These are phyloP conservation scores for Sporothrix schenckii DNA, from an alignment of 2,329 filamentous ascomycete species.

Conservation along the genomic window DNA sequence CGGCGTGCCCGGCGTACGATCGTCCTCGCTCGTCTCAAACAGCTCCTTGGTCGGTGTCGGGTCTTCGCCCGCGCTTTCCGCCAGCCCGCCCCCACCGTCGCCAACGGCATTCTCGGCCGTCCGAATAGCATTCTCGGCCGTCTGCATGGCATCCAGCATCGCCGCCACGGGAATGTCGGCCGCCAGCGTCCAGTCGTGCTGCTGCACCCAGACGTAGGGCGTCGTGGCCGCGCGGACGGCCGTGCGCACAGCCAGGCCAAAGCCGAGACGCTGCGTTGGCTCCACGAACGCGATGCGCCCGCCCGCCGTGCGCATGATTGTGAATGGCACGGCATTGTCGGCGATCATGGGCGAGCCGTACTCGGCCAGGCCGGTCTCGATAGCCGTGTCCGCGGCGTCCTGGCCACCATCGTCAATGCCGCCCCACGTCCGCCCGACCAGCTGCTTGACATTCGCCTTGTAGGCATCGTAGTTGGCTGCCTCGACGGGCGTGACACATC, in stretches of 20 bases:
- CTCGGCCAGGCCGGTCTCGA: conserved; percentile 48
- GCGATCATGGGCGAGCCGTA: conserved; percentile 46
- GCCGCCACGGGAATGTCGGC: conserved; percentile 50
- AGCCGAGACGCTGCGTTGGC: conserved; percentile 52
- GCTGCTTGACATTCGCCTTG: conserved; percentile 51
- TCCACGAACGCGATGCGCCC: conserved; percentile 54
- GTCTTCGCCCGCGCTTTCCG: background rate
- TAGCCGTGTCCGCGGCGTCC: too few species aligned
- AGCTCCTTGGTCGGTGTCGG: background rate
- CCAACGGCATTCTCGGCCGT: conserved; percentile 36
- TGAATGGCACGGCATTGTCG: conserved; percentile 46
- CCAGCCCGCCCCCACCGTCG: background rate
- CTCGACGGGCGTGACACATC: conserved; percentile 53
- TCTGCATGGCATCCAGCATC: conserved; percentile 53
- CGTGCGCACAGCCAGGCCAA: conserved; percentile 57
- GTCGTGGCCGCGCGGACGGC: conserved; percentile 53
- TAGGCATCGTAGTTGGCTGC: conserved; percentile 50
- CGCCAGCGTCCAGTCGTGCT: conserved; percentile 59
- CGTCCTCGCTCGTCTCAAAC: background rate
- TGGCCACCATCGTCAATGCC: background rate
- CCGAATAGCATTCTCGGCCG: conserved; percentile 48
- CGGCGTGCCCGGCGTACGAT: background rate
- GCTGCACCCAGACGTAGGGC: conserved; percentile 60
- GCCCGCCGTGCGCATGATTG: conserved; percentile 44
- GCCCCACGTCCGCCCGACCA: conserved; percentile 42